These are phyloP conservation scores for Pseudopyricularia javanii DNA, from an alignment of 2,329 filamentous ascomycete genomes.

Conservation along the genomic window DNA sequence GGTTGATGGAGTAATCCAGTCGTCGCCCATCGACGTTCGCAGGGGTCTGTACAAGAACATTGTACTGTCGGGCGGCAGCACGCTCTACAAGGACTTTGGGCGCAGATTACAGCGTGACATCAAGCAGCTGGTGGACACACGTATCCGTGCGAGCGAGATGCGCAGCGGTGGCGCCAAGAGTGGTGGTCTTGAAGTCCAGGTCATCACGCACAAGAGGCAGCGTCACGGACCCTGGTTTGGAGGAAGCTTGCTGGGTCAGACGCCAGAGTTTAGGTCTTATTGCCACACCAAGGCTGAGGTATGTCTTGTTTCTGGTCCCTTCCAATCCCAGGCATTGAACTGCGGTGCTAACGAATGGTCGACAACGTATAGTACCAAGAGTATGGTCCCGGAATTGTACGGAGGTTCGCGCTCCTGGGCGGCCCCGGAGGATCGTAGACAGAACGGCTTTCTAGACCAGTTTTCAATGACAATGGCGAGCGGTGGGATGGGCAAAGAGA, in stretches of 20 bases:
- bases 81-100: constrained; percentile 97
- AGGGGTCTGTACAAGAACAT: constrained; percentile 99
- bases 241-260: constrained; percentile 90
- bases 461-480: not conserved
- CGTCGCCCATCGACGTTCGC: constrained; percentile 92
- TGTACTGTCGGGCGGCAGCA: constrained; percentile 91
- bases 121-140: constrained; percentile 83
- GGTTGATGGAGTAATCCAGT: constrained; percentile 94
- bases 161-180: constrained; percentile 85
- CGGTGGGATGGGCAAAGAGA: not conserved
- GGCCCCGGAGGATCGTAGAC: constrained; percentile 70
- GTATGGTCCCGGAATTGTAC: constrained; percentile 88
- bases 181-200: constrained; percentile 89
- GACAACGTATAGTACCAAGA: constrained; percentile 63
- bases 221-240: constrained; percentile 97
- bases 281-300: constrained; percentile 85
- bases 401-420: constrained; percentile 85
- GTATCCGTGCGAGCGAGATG: constrained; percentile 85
- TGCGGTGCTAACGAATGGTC: constrained; percentile 3
- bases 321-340: not conserved
- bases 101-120: constrained; percentile 94
- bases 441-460: not conserved
- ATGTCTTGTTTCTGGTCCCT: constrained; percentile 12
- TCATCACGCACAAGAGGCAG: constrained; percentile 95
- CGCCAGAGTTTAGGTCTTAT: constrained; percentile 95